phyloP scores from a whole-genome alignment of 306 rosid species.

The Pyrus bretschneideri region DNA sequence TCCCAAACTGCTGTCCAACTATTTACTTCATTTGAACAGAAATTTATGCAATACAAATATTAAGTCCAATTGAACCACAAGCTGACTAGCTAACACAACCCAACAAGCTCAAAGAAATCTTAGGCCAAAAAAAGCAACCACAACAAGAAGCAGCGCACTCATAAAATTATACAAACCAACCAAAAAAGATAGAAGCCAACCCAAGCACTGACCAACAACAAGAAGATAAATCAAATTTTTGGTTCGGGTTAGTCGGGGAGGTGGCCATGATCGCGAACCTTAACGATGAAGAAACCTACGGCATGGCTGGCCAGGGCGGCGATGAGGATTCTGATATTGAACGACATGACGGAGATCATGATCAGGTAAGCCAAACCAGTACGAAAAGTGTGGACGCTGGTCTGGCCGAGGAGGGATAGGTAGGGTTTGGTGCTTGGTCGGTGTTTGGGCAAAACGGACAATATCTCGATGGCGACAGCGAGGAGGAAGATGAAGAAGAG shows the following conservation, averaged over 20 bases:
- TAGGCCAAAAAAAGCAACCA: neutral
- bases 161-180: neutral
- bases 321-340: slow-evolving; percentile 58
- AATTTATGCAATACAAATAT: neutral
- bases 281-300: slow-evolving; percentile 20
- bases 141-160: neutral
- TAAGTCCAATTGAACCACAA: neutral
- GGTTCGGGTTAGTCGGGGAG: neutral
- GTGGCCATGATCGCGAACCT: slow-evolving; percentile 17
- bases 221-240: slow-evolving; percentile 2
- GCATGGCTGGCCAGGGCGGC: slow-evolving; percentile 56
- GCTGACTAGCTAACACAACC: neutral
- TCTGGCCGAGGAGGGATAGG: slow-evolving; percentile 19
- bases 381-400: slow-evolving; percentile 44
- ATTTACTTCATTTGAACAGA: neutral
- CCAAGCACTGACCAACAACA: neutral
- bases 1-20: too few species aligned
- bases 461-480: slow-evolving; percentile 47
- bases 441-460: slow-evolving; percentile 39
- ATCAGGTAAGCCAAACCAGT: slow-evolving; percentile 46
- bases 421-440: slow-evolving; percentile 22
- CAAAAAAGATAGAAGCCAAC: neutral
- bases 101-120: neutral
- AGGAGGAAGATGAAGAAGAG: slow-evolving; percentile 44
- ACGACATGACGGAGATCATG: slow-evolving; percentile 69